These are phyloP conservation scores for Mycena pura DNA, from an alignment of 768 basidiomycete species.

Conservation along the genomic window DNA sequence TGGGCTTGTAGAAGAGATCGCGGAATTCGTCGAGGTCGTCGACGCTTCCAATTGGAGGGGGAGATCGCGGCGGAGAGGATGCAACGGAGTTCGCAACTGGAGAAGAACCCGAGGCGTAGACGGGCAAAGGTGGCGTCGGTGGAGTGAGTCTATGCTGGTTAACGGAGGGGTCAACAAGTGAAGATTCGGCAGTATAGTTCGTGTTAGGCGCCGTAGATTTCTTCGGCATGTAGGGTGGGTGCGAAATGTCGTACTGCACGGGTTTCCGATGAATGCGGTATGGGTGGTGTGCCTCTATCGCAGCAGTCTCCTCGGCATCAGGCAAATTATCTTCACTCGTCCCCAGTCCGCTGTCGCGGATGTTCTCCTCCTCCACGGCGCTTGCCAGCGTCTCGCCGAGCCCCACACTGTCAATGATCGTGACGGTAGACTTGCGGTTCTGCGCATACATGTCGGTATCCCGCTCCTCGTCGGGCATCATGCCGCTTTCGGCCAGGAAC, in stretches of 20 bases:
- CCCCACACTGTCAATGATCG: conserved; percentile 58
- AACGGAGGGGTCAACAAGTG: conserved; percentile 21
- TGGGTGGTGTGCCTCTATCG: conserved; percentile 20
- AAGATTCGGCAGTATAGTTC: conserved; percentile 33
- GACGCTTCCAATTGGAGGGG: conserved; percentile 61
- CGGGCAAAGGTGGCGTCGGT: conserved; percentile 21
- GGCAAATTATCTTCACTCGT: conserved; percentile 47
- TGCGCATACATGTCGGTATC: not conserved
- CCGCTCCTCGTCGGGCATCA: conserved; percentile 12
- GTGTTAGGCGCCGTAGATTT: conserved; percentile 20
- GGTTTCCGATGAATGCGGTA: conserved; percentile 36
- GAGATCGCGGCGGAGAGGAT: conserved; percentile 50
- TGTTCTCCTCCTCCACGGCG: conserved; percentile 37
- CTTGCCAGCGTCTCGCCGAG: conserved; percentile 70
- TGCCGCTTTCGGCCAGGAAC: conserved; percentile 38
- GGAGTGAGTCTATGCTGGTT: conserved; percentile 24
- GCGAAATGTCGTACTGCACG: conserved; percentile 45
- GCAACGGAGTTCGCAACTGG: conserved; percentile 32
- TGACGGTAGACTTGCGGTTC: conserved; percentile 28
- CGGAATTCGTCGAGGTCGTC: conserved; percentile 78
- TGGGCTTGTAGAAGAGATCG: conserved; percentile 74
- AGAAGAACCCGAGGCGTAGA: conserved; percentile 34
- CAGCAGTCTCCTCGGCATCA: conserved; percentile 21
- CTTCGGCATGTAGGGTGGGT: conserved; percentile 33
- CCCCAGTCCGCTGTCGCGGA: conserved; percentile 54